Conservation (phyloP, 2,329 filamentous ascomycete genomes). For the Acrodontium crateriforme region DNA sequence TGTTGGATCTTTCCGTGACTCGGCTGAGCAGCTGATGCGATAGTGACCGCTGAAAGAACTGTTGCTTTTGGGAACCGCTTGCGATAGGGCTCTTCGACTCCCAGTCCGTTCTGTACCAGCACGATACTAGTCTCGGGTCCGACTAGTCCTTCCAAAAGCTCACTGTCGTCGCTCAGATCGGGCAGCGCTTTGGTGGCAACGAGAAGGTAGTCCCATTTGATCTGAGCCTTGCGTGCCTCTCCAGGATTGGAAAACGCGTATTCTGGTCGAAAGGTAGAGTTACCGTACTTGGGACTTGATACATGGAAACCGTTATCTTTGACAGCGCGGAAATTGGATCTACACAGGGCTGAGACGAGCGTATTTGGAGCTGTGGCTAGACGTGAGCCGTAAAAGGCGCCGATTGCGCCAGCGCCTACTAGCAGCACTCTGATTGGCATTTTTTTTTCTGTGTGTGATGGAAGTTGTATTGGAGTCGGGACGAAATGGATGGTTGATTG, state of each 20-base stretch:
- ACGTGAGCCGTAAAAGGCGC: constrained; percentile 58
- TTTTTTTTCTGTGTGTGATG: too few species aligned
- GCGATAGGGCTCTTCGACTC: constrained; percentile 54
- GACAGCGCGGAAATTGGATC: constrained; percentile 58
- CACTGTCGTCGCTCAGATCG: constrained; percentile 49
- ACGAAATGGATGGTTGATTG: too few species aligned
- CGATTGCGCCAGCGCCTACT: constrained; percentile 57
- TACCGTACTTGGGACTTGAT: constrained; percentile 51
- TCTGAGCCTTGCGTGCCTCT: constrained; percentile 34
- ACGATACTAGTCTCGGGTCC: constrained; percentile 43
- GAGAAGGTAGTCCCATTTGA: constrained; percentile 51
- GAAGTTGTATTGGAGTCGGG: too few species aligned
- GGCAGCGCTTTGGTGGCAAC: constrained; percentile 59
- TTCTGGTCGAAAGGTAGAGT: constrained; percentile 50
- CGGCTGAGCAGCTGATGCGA: constrained; percentile 54
- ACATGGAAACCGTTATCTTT: constrained; percentile 47
- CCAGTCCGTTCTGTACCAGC: constrained; percentile 57
- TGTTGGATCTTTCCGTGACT: constrained; percentile 50
- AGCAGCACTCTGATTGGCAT: constrained; percentile 48
- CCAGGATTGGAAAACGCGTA: constrained; percentile 48
- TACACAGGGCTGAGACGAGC: constrained; percentile 55
- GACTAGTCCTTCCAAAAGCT: constrained; percentile 47
- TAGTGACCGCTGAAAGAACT: constrained; percentile 55
- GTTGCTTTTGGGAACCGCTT: constrained; percentile 45
- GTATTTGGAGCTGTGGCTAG: constrained; percentile 40